Evolutionary conservation across 768 basidiomycete genomes (phyloP).

Genomic region (Suillus brevipes): DNA sequence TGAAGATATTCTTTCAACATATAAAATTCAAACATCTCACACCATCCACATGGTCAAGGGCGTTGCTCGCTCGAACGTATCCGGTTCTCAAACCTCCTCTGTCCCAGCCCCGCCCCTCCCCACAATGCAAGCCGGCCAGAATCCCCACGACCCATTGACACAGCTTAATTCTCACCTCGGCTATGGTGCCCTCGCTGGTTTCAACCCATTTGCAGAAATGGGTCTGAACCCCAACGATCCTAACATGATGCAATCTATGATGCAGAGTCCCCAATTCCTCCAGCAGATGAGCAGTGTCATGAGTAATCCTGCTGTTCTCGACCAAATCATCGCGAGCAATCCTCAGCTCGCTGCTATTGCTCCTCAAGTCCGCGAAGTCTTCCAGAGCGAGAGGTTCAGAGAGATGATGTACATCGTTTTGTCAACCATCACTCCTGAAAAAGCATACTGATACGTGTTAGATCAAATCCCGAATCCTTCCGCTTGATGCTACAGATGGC

Average conservation of each 20-base stretch:
- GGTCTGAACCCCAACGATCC: constrained; percentile 92
- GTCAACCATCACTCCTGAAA: background rate
- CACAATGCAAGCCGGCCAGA: constrained; percentile 90
- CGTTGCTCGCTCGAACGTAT: constrained; percentile 46
- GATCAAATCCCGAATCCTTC: constrained; percentile 76
- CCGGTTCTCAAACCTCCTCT: constrained; percentile 41
- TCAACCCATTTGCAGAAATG: constrained; percentile 92
- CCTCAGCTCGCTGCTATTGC: constrained; percentile 76
- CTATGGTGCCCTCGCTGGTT: constrained; percentile 76
- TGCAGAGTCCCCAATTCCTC: constrained; percentile 82
- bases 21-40: constrained; percentile 89
- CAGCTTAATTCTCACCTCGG: constrained; percentile 77
- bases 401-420: constrained; percentile 63
- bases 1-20: constrained; percentile 76
- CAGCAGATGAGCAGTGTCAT: constrained; percentile 87
- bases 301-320: constrained; percentile 85
- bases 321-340: constrained; percentile 80
- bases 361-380: constrained; percentile 76
- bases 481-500: constrained; percentile 80
- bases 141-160: constrained; percentile 82
- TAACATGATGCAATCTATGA: constrained; percentile 88
- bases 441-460: constrained; percentile 22
- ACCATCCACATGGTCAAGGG: constrained; percentile 96
- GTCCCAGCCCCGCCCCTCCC: constrained; percentile 63
- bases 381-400: constrained; percentile 74